These are phyloP conservation scores for Picea sitchensis DNA, from an alignment of 75 land plant species.

Conservation along the genomic window DNA sequence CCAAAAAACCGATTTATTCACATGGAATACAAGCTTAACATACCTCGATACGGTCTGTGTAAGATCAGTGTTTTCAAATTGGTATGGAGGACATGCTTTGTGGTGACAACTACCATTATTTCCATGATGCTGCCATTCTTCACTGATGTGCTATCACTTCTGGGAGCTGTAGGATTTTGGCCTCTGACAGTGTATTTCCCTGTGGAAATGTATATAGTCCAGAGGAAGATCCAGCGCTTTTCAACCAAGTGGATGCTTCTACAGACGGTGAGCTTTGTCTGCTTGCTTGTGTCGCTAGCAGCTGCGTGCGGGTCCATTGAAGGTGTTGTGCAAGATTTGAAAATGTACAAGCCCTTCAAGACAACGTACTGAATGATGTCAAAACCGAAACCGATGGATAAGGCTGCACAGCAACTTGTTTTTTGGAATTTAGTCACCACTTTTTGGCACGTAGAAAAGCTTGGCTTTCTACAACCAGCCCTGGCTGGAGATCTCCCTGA, in stretches of 20 bases:
- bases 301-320: slow-evolving; percentile 31
- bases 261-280: slow-evolving; percentile 18
- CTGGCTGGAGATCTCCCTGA: too few species aligned
- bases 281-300: slow-evolving; percentile 25
- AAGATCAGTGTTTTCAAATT: slow-evolving; percentile 46
- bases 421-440: too few species aligned
- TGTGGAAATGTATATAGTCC: slow-evolving; percentile 26
- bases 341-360: slow-evolving; percentile 31
- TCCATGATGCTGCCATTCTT: slow-evolving; percentile 42
- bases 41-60: slow-evolving; percentile 30
- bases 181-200: slow-evolving; percentile 47
- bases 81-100: slow-evolving; percentile 42
- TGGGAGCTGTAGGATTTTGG: slow-evolving; percentile 42
- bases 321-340: slow-evolving; percentile 18
- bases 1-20: neutral
- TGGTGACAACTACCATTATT: slow-evolving; percentile 23
- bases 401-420: too few species aligned
- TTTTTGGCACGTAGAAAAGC: too few species aligned
- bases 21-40: slow-evolving; percentile 8
- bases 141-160: slow-evolving; percentile 34
- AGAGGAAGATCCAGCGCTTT: slow-evolving; percentile 13
- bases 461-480: too few species aligned
- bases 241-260: slow-evolving; percentile 19
- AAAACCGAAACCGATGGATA: too few species aligned
- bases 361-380: slow-evolving; percentile 1